Evolutionary conservation across 2,329 filamentous ascomycete species (phyloP).

Genomic region (Tympanopsis confertula): DNA sequence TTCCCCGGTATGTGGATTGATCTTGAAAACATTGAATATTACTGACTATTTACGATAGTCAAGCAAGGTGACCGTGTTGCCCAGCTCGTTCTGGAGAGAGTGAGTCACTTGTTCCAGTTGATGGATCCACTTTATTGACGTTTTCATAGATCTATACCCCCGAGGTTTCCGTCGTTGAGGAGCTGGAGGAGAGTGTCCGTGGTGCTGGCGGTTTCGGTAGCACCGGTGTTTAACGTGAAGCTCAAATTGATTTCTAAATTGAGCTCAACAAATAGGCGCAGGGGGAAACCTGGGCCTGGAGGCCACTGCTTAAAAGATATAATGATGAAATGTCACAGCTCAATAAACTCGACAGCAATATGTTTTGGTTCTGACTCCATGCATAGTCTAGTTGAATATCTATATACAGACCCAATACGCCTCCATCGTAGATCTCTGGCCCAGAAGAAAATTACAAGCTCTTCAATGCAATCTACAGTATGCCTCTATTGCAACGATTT

Average conservation of each 20-base stretch:
- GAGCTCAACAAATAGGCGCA: too few species aligned
- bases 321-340: too few species aligned
- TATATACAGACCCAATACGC: too few species aligned
- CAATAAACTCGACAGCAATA: too few species aligned
- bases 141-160: constrained; percentile 69
- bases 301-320: too few species aligned
- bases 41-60: constrained; percentile 26
- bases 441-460: too few species aligned
- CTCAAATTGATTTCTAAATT: too few species aligned
- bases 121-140: not conserved
- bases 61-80: constrained; percentile 83
- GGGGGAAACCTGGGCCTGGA: too few species aligned
- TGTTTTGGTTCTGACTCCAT: too few species aligned
- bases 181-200: constrained; percentile 80
- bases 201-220: constrained; percentile 88
- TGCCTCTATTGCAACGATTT: not conserved
- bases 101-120: constrained; percentile 19
- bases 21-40: constrained; percentile 3
- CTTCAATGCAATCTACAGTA: too few species aligned
- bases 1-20: constrained; percentile 37
- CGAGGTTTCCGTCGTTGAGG: constrained; percentile 76
- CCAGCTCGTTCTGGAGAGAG: constrained; percentile 80
- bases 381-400: too few species aligned
- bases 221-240: constrained; percentile 43
- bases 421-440: too few species aligned